Conservation (phyloP, 73 alveolate species). For the Durusdinium trenchii region DNA sequence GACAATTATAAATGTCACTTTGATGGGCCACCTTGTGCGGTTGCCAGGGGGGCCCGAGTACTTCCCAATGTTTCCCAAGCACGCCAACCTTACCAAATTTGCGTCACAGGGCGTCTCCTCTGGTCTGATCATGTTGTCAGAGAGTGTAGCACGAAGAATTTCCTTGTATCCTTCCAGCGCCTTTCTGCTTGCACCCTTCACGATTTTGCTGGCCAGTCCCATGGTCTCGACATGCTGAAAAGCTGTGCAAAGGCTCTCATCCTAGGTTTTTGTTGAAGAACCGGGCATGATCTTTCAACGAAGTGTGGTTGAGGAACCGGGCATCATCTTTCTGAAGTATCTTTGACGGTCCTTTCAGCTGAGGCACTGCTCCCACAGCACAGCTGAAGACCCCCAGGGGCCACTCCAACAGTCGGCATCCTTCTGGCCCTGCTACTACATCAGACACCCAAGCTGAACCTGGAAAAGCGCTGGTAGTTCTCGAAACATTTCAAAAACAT, state of each 20-base stretch:
- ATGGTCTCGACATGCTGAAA: conserved; percentile 9
- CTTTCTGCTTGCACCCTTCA: conserved; percentile 29
- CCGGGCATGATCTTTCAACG: not conserved
- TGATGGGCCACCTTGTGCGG: no score
- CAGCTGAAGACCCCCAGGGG: conserved; percentile 21
- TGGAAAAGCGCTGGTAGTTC: not conserved
- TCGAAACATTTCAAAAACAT: not conserved
- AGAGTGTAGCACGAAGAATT: not conserved
- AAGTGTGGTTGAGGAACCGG: no score
- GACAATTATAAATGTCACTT: no score
- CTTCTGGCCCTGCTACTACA: conserved; percentile 5
- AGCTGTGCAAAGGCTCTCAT: not conserved
- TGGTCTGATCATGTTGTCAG: not conserved
- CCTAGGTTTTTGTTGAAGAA: not conserved
- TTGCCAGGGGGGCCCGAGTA: no score
- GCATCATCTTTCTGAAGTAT: no score
- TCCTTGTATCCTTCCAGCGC: conserved; percentile 34
- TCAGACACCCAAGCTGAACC: conserved; percentile 25
- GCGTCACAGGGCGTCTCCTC: not conserved
- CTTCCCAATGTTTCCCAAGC: no score
- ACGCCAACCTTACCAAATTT: not conserved
- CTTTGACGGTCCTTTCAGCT: no score
- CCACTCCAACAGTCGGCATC: conserved; percentile 23
- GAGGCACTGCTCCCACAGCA: not conserved
- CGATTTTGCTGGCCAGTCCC: conserved; percentile 20